A percentile compares a stretch with the other conserved stretches of the same genome.
phyloP scores from a whole-genome alignment of 169 alveolate species.

The Plasmodium vinckei region DNA sequence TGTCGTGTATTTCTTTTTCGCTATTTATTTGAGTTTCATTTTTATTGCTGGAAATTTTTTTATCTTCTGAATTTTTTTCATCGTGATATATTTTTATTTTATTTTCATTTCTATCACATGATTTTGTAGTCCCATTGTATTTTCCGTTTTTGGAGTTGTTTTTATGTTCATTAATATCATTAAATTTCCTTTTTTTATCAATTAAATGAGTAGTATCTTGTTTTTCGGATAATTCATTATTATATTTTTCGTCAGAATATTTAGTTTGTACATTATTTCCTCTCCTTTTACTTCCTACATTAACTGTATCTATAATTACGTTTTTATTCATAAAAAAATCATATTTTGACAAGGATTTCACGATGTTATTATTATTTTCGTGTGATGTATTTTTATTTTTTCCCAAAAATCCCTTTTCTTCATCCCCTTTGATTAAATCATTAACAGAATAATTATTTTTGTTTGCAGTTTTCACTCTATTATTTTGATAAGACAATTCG shows the following conservation, averaged over 20 bases:
- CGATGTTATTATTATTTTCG: slow-evolving; percentile 1
- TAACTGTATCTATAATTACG: slow-evolving; percentile 16
- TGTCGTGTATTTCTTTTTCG: neutral
- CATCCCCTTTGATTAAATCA: slow-evolving; percentile 22
- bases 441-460: slow-evolving; percentile 15
- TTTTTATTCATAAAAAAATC: slow-evolving; percentile 54
- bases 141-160: neutral
- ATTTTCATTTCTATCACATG: neutral
- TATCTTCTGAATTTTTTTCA: neutral
- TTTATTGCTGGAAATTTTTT: slow-evolving; percentile 1
- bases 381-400: slow-evolving; percentile 19
- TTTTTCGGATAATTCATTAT: slow-evolving; percentile 1
- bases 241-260: slow-evolving; percentile 6
- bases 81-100: slow-evolving; percentile 1
- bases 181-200: slow-evolving; percentile 35
- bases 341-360: slow-evolving; percentile 38
- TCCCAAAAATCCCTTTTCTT: slow-evolving; percentile 21
- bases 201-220: slow-evolving; percentile 5
- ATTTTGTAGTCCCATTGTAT: neutral
- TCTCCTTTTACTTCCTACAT: slow-evolving; percentile 21
- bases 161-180: slow-evolving; percentile 20
- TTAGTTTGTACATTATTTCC: slow-evolving; percentile 13
- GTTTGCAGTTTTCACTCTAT: neutral
- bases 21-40: neutral
- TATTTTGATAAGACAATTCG: slow-evolving; percentile 8